Percentiles rank a stretch among this genome's conserved stretches.
Conservation (phyloP, 371 early-diverging fungal species). For the Amoeboaphelidium protococcarum region DNA sequence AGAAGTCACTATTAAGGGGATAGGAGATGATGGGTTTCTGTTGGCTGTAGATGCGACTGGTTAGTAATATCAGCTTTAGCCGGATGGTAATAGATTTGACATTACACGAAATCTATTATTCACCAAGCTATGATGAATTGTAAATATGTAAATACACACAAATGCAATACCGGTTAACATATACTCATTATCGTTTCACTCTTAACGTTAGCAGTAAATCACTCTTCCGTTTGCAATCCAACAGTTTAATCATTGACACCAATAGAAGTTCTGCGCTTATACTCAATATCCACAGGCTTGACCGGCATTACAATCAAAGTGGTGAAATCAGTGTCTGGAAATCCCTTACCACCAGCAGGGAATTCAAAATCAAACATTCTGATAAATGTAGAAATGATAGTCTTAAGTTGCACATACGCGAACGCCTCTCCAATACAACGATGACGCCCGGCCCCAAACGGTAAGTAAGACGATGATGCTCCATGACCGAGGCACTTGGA, state of each 20-base stretch:
- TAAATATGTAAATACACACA: background rate
- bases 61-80: background rate
- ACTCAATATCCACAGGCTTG: background rate
- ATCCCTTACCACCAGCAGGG: conserved; percentile 23
- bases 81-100: background rate
- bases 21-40: background rate
- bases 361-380: conserved; percentile 30
- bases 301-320: conserved; percentile 66
- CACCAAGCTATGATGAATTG: background rate
- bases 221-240: background rate
- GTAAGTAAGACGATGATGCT: conserved; percentile 59
- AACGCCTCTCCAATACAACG: conserved; percentile 93
- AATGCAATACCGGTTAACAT: background rate
- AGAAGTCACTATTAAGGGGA: background rate
- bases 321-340: conserved; percentile 65
- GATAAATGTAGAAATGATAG: conserved; percentile 49
- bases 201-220: background rate
- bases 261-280: background rate
- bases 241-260: background rate
- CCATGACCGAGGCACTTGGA: conserved; percentile 10
- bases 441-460: conserved; percentile 94
- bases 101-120: background rate
- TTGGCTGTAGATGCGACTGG: background rate
- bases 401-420: conserved; percentile 83
- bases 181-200: background rate